Evolutionary conservation across 805 yeast genomes (phyloP), one percentile per base, ranked within the genome.

Genomic region (Candida chilensis): DNA sequence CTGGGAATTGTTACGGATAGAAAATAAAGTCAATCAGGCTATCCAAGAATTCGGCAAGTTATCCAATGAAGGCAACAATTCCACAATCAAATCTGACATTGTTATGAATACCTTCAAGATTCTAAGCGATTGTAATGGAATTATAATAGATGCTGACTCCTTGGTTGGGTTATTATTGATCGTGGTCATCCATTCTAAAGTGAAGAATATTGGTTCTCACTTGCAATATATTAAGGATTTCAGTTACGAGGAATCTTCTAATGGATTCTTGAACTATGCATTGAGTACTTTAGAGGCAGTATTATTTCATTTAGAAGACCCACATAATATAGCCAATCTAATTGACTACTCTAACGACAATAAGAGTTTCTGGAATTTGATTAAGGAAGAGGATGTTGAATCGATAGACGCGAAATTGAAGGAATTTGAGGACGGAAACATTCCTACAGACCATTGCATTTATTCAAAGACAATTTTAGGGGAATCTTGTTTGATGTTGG

Each of bases 231-330:
- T 87, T 29, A 73, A 74, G 37, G 58, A 66, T 24, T 85, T 80
- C 44, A 66, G 78, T 15, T 57, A 56, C 3, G 38, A 44, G 0
- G 51, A 50, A 24, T 28, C 28, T 27, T 22, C 45, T 3, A 41
- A 44, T 3, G 95, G 95, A 0, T 60, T 71, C 16, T 50, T 71
- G 18, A 94, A 84, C 8, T 90, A 90, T 48, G 78, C 87, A 1
- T 40, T 86, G 10, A 79, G 95, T 27, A 85, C 95, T 5, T 60
- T 87, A 27, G 95, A 87, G 42, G 95, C 87, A 0, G 94, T 84
- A 0, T 44, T 85, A 6, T 72, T 58, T 33, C 90, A 80, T 44
- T 58, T 86, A 17, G 54, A 54, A 20, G 53, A 64, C 21, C 31
- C 37, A 5, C 49, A 47, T 8, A 67, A 65, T 28, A 27, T 55